Conservation (phyloP, 129 eudicot genomes). For the Tanacetum coccineum region DNA sequence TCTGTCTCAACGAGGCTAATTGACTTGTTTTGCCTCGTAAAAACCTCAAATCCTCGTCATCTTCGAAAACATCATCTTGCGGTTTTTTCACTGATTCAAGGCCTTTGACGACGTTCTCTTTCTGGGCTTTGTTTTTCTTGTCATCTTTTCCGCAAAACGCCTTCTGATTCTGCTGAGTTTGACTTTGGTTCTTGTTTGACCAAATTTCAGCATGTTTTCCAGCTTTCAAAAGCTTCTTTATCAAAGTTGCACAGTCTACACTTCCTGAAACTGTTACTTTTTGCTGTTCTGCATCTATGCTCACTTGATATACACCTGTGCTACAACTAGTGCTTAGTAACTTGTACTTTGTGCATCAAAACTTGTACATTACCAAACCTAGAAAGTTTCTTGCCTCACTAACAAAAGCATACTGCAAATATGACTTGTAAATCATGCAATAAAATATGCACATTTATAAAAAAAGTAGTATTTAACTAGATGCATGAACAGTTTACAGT, state of each 20-base stretch:
- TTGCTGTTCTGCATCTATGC: conserved; percentile 69
- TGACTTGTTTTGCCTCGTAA: conserved; percentile 42
- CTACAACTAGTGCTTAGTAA: conserved; percentile 3
- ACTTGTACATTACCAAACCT: conserved; percentile 12
- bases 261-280: conserved; percentile 76
- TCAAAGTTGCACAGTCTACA: conserved; percentile 52
- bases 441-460: conserved; percentile 12
- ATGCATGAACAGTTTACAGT: too few relatives aligned
- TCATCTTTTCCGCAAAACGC: conserved; percentile 41
- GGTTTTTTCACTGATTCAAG: conserved; percentile 51
- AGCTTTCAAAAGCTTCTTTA: conserved; percentile 59
- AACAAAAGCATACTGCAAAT: background rate
- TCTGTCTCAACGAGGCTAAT: conserved; percentile 42
- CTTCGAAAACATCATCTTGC: conserved; percentile 36
- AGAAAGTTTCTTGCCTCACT: background rate
- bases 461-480: too few relatives aligned
- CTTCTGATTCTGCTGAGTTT: conserved; percentile 48
- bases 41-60: conserved; percentile 49
- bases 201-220: conserved; percentile 81
- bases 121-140: conserved; percentile 48
- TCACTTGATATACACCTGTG: conserved; percentile 73
- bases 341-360: conserved; percentile 18
- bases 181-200: conserved; percentile 52
- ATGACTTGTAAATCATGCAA: conserved; percentile 17
- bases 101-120: conserved; percentile 40